phyloP scores from a whole-genome alignment of 768 basidiomycete genomes.

The Lentinula aciculospora region DNA sequence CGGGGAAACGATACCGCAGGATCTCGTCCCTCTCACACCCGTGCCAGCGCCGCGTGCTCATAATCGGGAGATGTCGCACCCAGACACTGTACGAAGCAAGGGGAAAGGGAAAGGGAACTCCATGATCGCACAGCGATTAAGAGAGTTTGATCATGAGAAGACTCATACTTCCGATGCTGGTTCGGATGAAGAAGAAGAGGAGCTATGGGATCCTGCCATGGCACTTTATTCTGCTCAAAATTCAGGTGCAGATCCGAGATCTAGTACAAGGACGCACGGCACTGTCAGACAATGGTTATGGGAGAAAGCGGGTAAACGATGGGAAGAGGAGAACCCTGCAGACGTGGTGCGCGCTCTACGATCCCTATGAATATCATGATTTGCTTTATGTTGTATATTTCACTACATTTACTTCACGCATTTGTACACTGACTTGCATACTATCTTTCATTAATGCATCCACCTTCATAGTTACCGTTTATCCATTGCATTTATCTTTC shows the following conservation, averaged over 20 bases:
- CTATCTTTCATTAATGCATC: background rate
- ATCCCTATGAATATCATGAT: constrained; percentile 17
- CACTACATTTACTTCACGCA: background rate
- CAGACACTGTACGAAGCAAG: background rate
- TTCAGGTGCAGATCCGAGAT: background rate
- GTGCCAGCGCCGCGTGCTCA: background rate
- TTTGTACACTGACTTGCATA: background rate
- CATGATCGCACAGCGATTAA: background rate
- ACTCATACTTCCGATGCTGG: background rate
- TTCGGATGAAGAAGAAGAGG: constrained; percentile 2
- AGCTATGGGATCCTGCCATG: constrained; percentile 2
- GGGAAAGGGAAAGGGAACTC: background rate
- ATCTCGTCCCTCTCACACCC: constrained; percentile 11
- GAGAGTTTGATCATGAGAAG: background rate
- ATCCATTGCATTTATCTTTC: background rate
- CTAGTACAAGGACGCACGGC: constrained; percentile 9
- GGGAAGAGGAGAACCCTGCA: constrained; percentile 28
- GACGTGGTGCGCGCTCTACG: constrained; percentile 29
- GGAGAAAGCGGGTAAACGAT: constrained; percentile 31
- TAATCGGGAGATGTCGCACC: background rate
- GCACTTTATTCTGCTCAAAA: background rate
- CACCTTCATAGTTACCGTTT: background rate
- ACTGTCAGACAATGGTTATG: constrained; percentile 31
- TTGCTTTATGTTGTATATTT: background rate
- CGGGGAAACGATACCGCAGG: constrained; percentile 23